A percentile compares a stretch with the other conserved stretches of the same genome.
Evolutionary conservation across 495 filamentous ascomycete species (phyloP).

Genomic region (Mytilinidion resinicola): DNA sequence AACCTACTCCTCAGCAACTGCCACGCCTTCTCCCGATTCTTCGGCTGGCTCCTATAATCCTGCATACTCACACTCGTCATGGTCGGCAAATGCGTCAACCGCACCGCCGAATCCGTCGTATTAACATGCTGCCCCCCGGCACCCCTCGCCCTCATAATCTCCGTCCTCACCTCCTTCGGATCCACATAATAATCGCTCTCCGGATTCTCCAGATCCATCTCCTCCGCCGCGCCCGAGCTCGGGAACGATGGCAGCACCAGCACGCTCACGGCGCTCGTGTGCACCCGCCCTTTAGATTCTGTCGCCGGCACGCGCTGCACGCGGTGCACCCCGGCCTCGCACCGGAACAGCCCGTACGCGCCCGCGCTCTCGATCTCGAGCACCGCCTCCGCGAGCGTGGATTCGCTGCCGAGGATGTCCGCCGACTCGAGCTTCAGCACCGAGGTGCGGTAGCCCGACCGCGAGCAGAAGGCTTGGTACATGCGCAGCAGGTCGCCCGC

Average conservation of each 20-base stretch:
- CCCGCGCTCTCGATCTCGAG: slow-evolving; percentile 73
- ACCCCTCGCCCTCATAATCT: slow-evolving; percentile 86
- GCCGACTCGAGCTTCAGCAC: slow-evolving; percentile 51
- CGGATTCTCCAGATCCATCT: slow-evolving; percentile 68
- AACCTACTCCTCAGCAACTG: slow-evolving; percentile 72
- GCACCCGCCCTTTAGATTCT: slow-evolving; percentile 80
- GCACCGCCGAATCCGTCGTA: slow-evolving; percentile 91
- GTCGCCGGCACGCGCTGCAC: slow-evolving; percentile 91
- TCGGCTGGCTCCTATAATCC: slow-evolving; percentile 81
- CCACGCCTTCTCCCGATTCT: slow-evolving; percentile 85
- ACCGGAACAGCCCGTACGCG: slow-evolving; percentile 71
- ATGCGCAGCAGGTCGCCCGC: slow-evolving; percentile 80
- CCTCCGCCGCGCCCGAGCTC: slow-evolving; percentile 46
- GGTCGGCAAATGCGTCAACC: slow-evolving; percentile 87
- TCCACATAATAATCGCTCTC: slow-evolving; percentile 86
- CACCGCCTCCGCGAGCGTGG: slow-evolving; percentile 72
- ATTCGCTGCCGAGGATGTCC: slow-evolving; percentile 44
- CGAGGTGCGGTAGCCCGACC: slow-evolving; percentile 52
- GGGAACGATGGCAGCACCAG: slow-evolving; percentile 85
- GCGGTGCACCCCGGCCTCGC: slow-evolving; percentile 88
- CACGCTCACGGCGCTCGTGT: slow-evolving; percentile 86
- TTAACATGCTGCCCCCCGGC: slow-evolving; percentile 98
- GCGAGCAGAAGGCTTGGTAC: slow-evolving; percentile 74
- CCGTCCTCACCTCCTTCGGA: slow-evolving; percentile 73
- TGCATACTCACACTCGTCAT: slow-evolving; percentile 83